Evolutionary conservation across 2,329 filamentous ascomycete species (phyloP).

Genomic region (Daldinia sp.): DNA sequence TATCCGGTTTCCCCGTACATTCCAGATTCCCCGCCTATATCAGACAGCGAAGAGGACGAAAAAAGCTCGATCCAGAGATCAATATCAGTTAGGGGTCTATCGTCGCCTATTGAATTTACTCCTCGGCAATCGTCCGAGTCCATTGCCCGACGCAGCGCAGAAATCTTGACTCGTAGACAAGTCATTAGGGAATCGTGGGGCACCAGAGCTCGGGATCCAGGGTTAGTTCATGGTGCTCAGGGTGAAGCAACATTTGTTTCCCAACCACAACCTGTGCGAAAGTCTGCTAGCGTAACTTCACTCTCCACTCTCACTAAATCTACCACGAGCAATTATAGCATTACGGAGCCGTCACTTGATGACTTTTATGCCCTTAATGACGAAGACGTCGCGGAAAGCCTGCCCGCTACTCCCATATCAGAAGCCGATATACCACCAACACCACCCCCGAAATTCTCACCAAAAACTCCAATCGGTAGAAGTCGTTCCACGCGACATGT

Average conservation of each 20-base stretch:
- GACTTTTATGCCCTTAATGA: constrained; percentile 65
- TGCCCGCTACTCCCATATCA: constrained; percentile 33
- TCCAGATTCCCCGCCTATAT: constrained; percentile 36
- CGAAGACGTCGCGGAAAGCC: constrained; percentile 64
- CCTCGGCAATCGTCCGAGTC: constrained; percentile 16
- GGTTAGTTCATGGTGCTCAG: not conserved
- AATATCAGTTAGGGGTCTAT: constrained; percentile 27
- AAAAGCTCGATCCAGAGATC: constrained; percentile 23
- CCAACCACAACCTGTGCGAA: constrained; percentile 37
- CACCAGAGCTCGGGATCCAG: constrained; percentile 36
- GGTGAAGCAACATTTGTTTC: constrained; percentile 20
- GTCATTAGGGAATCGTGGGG: constrained; percentile 42
- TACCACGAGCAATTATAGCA: constrained; percentile 47
- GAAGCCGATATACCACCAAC: constrained; percentile 39
- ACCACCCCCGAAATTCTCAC: constrained; percentile 41
- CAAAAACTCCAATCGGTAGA: constrained; percentile 25
- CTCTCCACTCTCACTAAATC: constrained; percentile 40
- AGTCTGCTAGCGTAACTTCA: constrained; percentile 41
- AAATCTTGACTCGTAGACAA: not conserved
- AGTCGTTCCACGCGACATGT: constrained; percentile 26
- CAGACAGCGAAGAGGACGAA: constrained; percentile 31
- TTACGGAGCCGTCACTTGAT: constrained; percentile 60
- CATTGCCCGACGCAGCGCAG: not conserved
- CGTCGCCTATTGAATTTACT: constrained; percentile 25
- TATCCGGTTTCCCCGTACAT: constrained; percentile 7